Conservation (phyloP, 192 early-diverging fungal genomes). For the Linnemannia hyalina region DNA sequence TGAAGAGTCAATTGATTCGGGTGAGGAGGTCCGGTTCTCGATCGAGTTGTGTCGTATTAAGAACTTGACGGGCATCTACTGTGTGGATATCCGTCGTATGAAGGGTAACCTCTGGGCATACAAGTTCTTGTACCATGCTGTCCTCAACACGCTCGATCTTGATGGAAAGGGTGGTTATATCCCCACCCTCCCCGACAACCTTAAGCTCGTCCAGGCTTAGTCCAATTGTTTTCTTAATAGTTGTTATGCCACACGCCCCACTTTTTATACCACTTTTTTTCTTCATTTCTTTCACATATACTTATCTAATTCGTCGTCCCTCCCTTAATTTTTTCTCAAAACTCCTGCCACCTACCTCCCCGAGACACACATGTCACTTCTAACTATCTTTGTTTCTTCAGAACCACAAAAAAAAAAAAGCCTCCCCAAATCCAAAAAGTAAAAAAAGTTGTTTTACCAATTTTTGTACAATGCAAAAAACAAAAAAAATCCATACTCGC, state of each 20-base stretch:
- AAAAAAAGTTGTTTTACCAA: background rate
- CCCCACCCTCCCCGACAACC: slow-evolving; percentile 40
- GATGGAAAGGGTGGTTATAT: slow-evolving; percentile 63
- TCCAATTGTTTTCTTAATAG: background rate
- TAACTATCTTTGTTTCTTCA: too few relatives aligned
- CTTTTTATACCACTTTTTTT: slow-evolving; percentile 12
- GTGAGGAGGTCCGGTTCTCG: slow-evolving; percentile 88
- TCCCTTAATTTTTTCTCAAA: too few relatives aligned
- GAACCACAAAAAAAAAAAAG: background rate
- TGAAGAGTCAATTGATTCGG: slow-evolving; percentile 68
- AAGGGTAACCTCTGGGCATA: slow-evolving; percentile 85
- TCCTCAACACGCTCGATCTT: slow-evolving; percentile 64
- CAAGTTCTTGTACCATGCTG: slow-evolving; percentile 80
- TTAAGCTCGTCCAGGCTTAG: slow-evolving; percentile 42
- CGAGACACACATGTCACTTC: too few relatives aligned
- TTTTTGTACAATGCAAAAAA: background rate
- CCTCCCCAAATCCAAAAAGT: too few relatives aligned
- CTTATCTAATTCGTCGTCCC: background rate
- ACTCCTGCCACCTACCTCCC: too few relatives aligned
- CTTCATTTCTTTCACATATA: background rate
- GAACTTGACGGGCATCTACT: slow-evolving; percentile 84
- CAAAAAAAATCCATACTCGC: background rate
- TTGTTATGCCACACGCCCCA: background rate
- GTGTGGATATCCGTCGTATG: slow-evolving; percentile 81
- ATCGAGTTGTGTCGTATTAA: slow-evolving; percentile 95